Percentiles rank a stretch among this genome's conserved stretches.
These are phyloP conservation scores for Jasminum sambac DNA, from an alignment of 257 asterid genomes.

Conservation along the genomic window DNA sequence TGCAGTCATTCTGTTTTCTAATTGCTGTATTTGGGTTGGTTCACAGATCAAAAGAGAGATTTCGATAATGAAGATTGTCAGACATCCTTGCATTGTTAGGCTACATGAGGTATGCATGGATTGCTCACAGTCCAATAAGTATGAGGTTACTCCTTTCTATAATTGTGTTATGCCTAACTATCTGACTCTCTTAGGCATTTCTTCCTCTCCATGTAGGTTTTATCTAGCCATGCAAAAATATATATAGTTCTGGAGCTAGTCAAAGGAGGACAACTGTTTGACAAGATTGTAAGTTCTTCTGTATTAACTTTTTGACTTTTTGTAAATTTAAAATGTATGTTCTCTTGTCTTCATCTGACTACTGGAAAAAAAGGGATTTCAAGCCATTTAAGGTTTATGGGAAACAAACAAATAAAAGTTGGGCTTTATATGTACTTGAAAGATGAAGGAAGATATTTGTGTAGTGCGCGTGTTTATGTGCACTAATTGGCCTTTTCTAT, in stretches of 20 bases:
- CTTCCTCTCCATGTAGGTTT: slow-evolving; percentile 51
- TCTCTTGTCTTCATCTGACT: slow-evolving; percentile 6
- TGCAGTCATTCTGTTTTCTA: slow-evolving; percentile 10
- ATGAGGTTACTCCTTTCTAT: slow-evolving; percentile 11
- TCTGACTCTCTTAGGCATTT: slow-evolving; percentile 22
- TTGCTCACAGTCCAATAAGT: slow-evolving; percentile 13
- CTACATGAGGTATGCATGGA: slow-evolving; percentile 71
- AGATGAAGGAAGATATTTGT: slow-evolving; percentile 5
- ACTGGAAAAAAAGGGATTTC: not conserved
- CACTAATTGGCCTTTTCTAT: slow-evolving; percentile 3
- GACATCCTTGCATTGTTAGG: slow-evolving; percentile 81
- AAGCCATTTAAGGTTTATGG: slow-evolving; percentile 5
- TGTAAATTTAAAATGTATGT: slow-evolving; percentile 1
- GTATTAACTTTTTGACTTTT: slow-evolving; percentile 7
- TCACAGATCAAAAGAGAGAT: slow-evolving; percentile 85
- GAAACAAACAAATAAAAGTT: slow-evolving; percentile 3
- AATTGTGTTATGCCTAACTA: slow-evolving; percentile 1
- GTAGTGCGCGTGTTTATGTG: not conserved
- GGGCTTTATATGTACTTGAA: slow-evolving; percentile 4
- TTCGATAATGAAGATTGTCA: slow-evolving; percentile 88
- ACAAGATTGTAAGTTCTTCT: slow-evolving; percentile 65
- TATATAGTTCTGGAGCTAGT: slow-evolving; percentile 86
- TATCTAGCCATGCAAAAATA: slow-evolving; percentile 71
- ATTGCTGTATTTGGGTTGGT: slow-evolving; percentile 27
- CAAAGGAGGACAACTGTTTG: slow-evolving; percentile 90